phyloP scores from a whole-genome alignment of 805 yeast genomes.

The Brettanomyces anomalus region DNA sequence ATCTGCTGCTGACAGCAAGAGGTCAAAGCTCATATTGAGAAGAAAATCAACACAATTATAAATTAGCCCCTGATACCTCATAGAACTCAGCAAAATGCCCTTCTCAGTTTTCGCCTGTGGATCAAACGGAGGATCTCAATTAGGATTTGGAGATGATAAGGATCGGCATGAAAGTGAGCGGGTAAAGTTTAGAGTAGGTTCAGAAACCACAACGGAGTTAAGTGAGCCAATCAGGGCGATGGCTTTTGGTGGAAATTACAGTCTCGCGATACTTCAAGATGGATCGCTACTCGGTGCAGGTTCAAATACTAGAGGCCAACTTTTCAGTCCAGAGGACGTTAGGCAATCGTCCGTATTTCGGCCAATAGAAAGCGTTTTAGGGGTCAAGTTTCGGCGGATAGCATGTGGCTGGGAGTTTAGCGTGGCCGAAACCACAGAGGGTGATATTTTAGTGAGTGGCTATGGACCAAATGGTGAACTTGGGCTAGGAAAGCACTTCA shows the following conservation, averaged over 20 bases:
- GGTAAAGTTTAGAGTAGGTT: slow-evolving; percentile 2
- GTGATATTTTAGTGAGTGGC: slow-evolving; percentile 48
- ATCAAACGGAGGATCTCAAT: slow-evolving; percentile 73
- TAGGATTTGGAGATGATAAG: slow-evolving; percentile 49
- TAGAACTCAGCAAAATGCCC: no score
- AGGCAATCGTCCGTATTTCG: neutral
- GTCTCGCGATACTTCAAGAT: slow-evolving; percentile 43
- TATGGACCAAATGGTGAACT: slow-evolving; percentile 66
- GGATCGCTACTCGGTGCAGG: slow-evolving; percentile 58
- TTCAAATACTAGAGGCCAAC: slow-evolving; percentile 4
- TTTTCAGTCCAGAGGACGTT: neutral
- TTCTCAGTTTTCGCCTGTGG: slow-evolving; percentile 50
- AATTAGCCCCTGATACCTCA: no score
- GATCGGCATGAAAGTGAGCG: slow-evolving; percentile 33
- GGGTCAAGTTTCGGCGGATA: neutral
- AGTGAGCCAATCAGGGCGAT: slow-evolving; percentile 24
- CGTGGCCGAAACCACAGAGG: slow-evolving; percentile 33
- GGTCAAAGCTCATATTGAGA: no score
- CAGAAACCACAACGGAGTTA: neutral
- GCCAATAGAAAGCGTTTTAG: neutral
- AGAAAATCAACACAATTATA: no score
- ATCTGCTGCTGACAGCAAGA: no score
- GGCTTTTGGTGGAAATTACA: slow-evolving; percentile 84
- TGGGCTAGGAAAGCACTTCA: slow-evolving; percentile 35
- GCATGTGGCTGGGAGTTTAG: slow-evolving; percentile 68